Base-by-base conservation (phyloP, 164 flowering plant genomes). In the Dillenia suffruticosa region DNA sequence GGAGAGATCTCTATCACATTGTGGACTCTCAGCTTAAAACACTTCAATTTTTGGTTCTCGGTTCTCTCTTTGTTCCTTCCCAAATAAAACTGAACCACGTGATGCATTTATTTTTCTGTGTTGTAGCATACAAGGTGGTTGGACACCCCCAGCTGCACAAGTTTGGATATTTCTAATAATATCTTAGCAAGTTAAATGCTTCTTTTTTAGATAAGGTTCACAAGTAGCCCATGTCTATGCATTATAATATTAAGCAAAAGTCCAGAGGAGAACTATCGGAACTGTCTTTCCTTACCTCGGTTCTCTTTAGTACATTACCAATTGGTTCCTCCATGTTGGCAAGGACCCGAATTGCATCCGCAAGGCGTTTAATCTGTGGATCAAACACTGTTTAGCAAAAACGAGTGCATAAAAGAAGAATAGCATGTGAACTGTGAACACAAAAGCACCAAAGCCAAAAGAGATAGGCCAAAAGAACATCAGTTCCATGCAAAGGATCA, bases 301-400 rank as follows among this genome's bases (percentile, higher is more conserved):
- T 95, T 79, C 69, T 83, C 72, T 83, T 95, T 63, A 84, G 58
- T 62, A 90, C 80, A 49, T 63, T 81, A 53, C 97, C 96, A 79
- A 95, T 79, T 56, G 99, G 99, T 51, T 95, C 98, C 53, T 95
- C 87, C 94, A 92, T 92, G 69, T 86, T 76, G 48, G 99, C 98
- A 67, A 95, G 94, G 47, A 76, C 78, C 63, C 98, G 97, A 67
- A 95, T 76, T 22, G 92, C 78, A 59, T 84, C 84, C 46, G 99
- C 87, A 64, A 95, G 89, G 70, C 86, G 81, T 51, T 79, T 59
- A 63, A 95, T 75, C 98, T 95, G 85, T 59, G 46, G 19, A 62
- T 46, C 2, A 63, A 63, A 9, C 22, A 63, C 15, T 1, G 9
- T 12, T 19, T 54, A 40, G 26, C n/a, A 46, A 9, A 51, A 52